Base-by-base conservation (phyloP, 2,329 filamentous ascomycete genomes). In the Boeremia exigua region DNA sequence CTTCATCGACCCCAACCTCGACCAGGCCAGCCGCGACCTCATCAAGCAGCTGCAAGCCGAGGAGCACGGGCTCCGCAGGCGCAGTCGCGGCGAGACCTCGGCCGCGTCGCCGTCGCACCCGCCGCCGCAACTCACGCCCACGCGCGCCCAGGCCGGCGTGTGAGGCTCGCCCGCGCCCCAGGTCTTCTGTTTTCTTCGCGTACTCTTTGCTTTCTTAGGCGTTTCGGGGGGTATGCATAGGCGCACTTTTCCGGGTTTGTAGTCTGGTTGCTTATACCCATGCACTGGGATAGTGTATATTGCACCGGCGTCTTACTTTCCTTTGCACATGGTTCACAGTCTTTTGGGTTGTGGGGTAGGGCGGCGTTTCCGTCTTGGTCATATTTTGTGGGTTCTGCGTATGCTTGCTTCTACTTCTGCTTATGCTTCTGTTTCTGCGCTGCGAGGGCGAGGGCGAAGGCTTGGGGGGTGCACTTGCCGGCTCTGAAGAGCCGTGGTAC, bases 41-140 rank as follows among this genome's bases (percentile, higher is more conserved):
- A 67, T 67, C 46, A 65, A 67, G 58, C 68, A 75, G 49, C 54
- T 76, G 53, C 66, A 70, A 48, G 60, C 65, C 7, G 63, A 73
- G 42, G 71, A 73, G 38, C 58, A 66, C 38, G 71, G 72, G 1
- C 40, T 76, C 38, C 52, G 74, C 36, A 58, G 69, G 19, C 48
- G 67, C 33, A 70, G 68, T 54, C 61, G 67, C 4, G 47, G 49
- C 34, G 49, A 52, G 29, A 46, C 52, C 1, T 45, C 48, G 2
- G 48, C 23, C 14, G 34, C 48, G 1, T 52, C 48, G 6, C 48
- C 48, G 10, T 52, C 48, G n/a, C 48, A 45, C 14, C 33, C 48
- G 30, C 47, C 49, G 2, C 25, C 47, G 17, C 54, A 56, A n/a
- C 42, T 48, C 19, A 53, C 48, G 14, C 54, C 52, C 2, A 40